These are phyloP conservation scores for Leccinum pachyderme DNA, from an alignment of 1,284 basidiomycete species.

Conservation along the genomic window DNA sequence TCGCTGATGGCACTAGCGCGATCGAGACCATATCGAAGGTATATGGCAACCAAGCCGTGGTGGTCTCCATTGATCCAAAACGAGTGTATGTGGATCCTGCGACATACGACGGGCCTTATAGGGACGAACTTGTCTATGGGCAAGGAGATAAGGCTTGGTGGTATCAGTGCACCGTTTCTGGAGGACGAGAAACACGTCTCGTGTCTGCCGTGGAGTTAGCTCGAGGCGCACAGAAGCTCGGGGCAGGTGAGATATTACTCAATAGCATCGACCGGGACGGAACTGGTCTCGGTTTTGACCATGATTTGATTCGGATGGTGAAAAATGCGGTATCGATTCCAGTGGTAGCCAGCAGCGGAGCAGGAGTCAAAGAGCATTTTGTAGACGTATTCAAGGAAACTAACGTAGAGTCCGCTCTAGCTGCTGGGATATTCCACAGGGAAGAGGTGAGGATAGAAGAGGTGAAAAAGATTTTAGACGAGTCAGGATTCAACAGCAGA, in stretches of 20 bases:
- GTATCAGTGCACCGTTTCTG: slow-evolving; percentile 98
- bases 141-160: slow-evolving; percentile 86
- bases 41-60: slow-evolving; percentile 97
- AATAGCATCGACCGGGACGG: slow-evolving; percentile 99
- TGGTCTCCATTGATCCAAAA: slow-evolving; percentile 95
- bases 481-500: slow-evolving; percentile 54
- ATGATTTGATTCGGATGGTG: slow-evolving; percentile 80
- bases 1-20: slow-evolving; percentile 73
- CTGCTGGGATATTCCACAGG: slow-evolving; percentile 97
- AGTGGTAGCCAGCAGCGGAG: slow-evolving; percentile 93
- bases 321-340: slow-evolving; percentile 82
- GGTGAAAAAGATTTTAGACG: slow-evolving; percentile 62
- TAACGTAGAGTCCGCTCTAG: slow-evolving; percentile 87
- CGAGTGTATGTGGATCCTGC: slow-evolving; percentile 78
- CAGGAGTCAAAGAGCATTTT: slow-evolving; percentile 84
- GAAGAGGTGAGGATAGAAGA: slow-evolving; percentile 76
- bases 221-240: slow-evolving; percentile 83
- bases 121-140: slow-evolving; percentile 65
- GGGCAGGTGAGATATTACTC: slow-evolving; percentile 93
- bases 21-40: slow-evolving; percentile 91
- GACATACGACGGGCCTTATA: slow-evolving; percentile 68
- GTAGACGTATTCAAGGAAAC: slow-evolving; percentile 81
- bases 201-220: slow-evolving; percentile 94
- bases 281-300: slow-evolving; percentile 90
- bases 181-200: slow-evolving; percentile 85